Percentiles rank a stretch among this genome's conserved stretches.
Conservation (phyloP, 2,329 filamentous ascomycete species). For the Emmonsia crescens region DNA sequence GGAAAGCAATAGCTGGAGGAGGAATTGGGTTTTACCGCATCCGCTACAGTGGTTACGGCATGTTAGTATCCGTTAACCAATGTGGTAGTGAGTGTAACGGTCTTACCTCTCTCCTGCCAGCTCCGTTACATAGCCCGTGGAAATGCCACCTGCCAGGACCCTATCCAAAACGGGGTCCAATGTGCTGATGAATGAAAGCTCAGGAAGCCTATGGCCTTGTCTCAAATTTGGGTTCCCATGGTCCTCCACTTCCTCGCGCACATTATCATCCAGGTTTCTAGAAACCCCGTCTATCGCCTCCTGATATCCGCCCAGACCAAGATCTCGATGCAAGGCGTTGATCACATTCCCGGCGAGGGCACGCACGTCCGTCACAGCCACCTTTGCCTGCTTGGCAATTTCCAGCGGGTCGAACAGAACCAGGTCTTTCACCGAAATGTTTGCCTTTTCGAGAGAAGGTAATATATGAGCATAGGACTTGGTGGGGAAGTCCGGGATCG, state of each 20-base stretch:
- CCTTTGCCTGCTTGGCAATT: constrained; percentile 72
- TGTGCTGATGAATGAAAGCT: constrained; percentile 58
- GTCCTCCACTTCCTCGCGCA: too few relatives aligned
- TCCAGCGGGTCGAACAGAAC: constrained; percentile 72
- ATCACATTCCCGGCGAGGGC: constrained; percentile 59
- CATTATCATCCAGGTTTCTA: background rate
- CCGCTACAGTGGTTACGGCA: constrained; percentile 42
- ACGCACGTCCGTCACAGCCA: constrained; percentile 71
- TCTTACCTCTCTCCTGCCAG: constrained; percentile 74
- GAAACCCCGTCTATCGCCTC: constrained; percentile 8
- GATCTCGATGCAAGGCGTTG: constrained; percentile 54
- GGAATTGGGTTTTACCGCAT: constrained; percentile 88
- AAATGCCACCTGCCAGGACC: constrained; percentile 66
- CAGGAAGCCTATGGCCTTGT: constrained; percentile 9
- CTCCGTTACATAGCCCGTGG: constrained; percentile 72
- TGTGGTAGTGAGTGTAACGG: background rate
- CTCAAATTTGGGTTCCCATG: constrained; percentile 13
- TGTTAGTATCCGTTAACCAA: constrained; percentile 13
- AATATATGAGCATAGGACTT: constrained; percentile 63
- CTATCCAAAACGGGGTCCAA: constrained; percentile 63
- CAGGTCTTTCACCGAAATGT: constrained; percentile 70
- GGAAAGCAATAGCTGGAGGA: constrained; percentile 72
- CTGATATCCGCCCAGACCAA: constrained; percentile 29
- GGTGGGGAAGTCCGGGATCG: constrained; percentile 69
- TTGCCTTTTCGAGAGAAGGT: constrained; percentile 65